Evolutionary conservation across 2,329 filamentous ascomycete species (phyloP).

Genomic region (Colletotrichum sp.): DNA sequence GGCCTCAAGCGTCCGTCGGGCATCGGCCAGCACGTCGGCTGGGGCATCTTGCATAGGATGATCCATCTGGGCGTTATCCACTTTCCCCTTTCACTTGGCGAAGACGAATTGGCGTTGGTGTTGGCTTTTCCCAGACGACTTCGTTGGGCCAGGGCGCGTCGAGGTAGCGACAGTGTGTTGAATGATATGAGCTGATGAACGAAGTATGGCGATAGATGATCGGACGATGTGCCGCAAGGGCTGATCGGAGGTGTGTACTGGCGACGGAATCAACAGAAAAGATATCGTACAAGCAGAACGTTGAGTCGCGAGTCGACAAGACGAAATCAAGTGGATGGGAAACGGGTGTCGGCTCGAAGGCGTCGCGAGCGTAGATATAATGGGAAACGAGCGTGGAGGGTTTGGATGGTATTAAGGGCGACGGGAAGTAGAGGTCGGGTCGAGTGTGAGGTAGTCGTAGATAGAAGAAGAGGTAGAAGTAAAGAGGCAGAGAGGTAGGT

Average conservation of each 20-base stretch:
- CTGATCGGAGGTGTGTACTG: neutral
- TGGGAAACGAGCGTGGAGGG: constrained; percentile 19
- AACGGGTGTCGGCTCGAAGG: neutral
- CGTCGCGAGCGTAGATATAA: neutral
- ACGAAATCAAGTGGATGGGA: neutral
- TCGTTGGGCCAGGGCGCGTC: neutral
- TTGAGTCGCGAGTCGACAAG: neutral
- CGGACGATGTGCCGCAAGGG: neutral
- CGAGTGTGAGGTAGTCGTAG: neutral
- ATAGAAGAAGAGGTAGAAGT: neutral
- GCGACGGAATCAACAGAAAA: neutral
- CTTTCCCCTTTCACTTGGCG: neutral
- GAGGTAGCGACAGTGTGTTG: neutral
- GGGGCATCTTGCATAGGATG: constrained; percentile 34
- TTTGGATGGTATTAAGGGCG: constrained; percentile 1
- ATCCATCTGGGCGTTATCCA: constrained; percentile 14
- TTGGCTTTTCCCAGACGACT: neutral
- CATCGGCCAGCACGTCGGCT: constrained; percentile 49
- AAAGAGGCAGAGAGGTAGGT: neutral
- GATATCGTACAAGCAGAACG: neutral
- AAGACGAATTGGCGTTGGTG: neutral
- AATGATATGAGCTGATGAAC: neutral
- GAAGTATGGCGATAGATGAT: neutral
- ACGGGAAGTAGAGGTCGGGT: neutral
- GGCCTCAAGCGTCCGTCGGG: constrained; percentile 49